Evolutionary conservation across 2,329 filamentous ascomycete genomes (phyloP).

Genomic region (Byssothecium circinans): DNA sequence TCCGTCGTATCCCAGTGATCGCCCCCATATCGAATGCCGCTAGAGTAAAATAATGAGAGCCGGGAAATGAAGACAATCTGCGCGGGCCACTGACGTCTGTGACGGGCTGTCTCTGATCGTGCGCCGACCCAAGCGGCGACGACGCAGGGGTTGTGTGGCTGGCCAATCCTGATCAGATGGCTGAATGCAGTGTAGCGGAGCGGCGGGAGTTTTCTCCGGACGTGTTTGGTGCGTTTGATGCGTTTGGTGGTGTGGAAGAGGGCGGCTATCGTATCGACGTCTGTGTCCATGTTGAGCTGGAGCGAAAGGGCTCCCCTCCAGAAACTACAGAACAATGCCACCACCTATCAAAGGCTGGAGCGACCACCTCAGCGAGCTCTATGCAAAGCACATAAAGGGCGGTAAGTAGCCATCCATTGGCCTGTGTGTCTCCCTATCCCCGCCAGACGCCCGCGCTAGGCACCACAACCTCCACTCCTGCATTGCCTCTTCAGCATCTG

Average conservation of each 20-base stretch:
- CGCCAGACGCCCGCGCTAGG: constrained; percentile 29
- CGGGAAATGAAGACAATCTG: constrained; percentile 35
- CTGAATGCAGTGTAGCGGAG: constrained; percentile 1
- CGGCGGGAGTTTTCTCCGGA: background rate
- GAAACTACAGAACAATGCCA: constrained; percentile 36
- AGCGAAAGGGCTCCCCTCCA: no score
- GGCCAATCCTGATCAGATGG: constrained; percentile 5
- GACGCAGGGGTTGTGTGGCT: background rate
- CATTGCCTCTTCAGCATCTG: no score
- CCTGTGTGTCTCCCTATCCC: constrained; percentile 21
- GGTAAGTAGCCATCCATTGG: constrained; percentile 43
- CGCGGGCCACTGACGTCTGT: constrained; percentile 36
- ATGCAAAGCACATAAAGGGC: constrained; percentile 38
- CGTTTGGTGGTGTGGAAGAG: constrained; percentile 9
- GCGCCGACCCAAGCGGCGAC: constrained; percentile 18
- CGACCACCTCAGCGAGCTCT: constrained; percentile 37
- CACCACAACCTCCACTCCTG: constrained; percentile 17
- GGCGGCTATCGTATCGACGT: background rate
- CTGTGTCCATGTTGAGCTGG: background rate
- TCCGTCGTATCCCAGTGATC: constrained; percentile 19
- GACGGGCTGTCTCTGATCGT: constrained; percentile 26
- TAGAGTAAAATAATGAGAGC: constrained; percentile 14
- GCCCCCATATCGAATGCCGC: constrained; percentile 27
- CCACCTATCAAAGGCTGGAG: constrained; percentile 38
- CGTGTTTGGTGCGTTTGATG: constrained; percentile 2